A percentile compares a stretch with the other conserved stretches of the same genome.
These are phyloP conservation scores for Chaetomiaceae sp. DNA, from an alignment of 2,329 filamentous ascomycete species.

Conservation along the genomic window DNA sequence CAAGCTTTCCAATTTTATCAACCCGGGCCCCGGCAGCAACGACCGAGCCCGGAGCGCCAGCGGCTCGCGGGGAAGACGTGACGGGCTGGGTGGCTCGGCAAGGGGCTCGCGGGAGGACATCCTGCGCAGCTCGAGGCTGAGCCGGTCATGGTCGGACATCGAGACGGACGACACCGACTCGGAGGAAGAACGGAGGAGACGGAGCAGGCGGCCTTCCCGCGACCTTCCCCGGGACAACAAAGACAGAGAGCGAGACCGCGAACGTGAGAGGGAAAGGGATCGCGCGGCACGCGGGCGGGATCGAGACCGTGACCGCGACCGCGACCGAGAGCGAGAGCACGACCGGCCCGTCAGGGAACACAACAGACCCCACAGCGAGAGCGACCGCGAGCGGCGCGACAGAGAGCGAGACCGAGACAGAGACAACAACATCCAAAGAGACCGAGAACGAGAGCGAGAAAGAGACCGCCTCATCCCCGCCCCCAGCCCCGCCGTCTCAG, in stretches of 20 bases:
- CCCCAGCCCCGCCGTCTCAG: conserved; percentile 9
- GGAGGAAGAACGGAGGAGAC: conserved; percentile 19
- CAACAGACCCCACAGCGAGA: conserved; percentile 12
- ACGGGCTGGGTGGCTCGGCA: conserved; percentile 7
- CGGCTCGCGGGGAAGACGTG: conserved; percentile 31
- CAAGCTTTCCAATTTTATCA: conserved; percentile 40
- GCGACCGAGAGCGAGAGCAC: conserved; percentile 24
- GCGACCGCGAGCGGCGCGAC: conserved; percentile 24
- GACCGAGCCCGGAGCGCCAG: conserved; percentile 37
- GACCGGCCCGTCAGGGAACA: conserved; percentile 28
- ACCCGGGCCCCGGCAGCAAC: conserved; percentile 32
- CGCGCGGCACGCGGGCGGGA: too few species aligned
- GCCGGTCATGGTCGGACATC: conserved; percentile 40
- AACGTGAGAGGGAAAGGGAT: conserved; percentile 24
- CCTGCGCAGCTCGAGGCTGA: conserved; percentile 37
- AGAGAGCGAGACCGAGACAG: conserved; percentile 18
- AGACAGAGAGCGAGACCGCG: conserved; percentile 30
- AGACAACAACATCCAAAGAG: conserved; percentile 12
- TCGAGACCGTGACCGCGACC: conserved; percentile 26
- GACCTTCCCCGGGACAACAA: conserved; percentile 34
- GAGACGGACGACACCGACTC: conserved; percentile 32
- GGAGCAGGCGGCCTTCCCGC: conserved; percentile 26
- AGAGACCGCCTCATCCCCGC: not conserved
- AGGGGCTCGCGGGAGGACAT: conserved; percentile 33
- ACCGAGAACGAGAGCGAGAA: not conserved